phyloP scores from a whole-genome alignment of 768 basidiomycete species.

The Termitomyces sp. region DNA sequence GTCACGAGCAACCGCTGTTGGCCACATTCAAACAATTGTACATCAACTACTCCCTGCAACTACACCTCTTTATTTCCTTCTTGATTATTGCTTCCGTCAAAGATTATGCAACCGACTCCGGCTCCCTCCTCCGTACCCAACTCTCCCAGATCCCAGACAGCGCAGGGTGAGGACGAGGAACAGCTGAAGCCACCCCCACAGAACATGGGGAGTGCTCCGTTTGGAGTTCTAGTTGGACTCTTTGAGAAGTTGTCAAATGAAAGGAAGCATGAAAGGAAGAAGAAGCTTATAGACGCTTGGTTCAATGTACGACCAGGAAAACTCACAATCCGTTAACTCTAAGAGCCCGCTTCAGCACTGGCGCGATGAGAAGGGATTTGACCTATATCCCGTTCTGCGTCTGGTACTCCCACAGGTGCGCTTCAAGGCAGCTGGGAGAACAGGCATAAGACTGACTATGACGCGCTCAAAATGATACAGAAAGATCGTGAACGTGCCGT shows the following conservation, averaged over 20 bases:
- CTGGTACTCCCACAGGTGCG: slow-evolving; percentile 84
- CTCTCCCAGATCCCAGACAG: slow-evolving; percentile 28
- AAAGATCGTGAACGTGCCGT: slow-evolving; percentile 91
- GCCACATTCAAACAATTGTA: background rate
- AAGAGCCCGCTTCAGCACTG: slow-evolving; percentile 52
- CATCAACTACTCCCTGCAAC: background rate
- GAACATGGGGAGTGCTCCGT: slow-evolving; percentile 66
- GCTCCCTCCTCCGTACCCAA: slow-evolving; percentile 53
- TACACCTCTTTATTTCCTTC: background rate
- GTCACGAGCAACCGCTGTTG: slow-evolving; percentile 12
- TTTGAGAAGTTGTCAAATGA: slow-evolving; percentile 74
- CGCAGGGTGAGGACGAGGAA: slow-evolving; percentile 17
- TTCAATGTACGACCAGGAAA: slow-evolving; percentile 56
- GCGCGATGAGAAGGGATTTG: slow-evolving; percentile 79
- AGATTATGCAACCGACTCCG: slow-evolving; percentile 60
- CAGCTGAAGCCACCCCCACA: slow-evolving; percentile 44
- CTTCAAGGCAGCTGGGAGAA: background rate
- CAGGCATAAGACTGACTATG: background rate
- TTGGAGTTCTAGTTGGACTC: slow-evolving; percentile 59
- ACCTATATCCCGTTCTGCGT: slow-evolving; percentile 86
- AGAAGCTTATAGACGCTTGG: slow-evolving; percentile 68
- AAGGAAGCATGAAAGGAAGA: slow-evolving; percentile 67
- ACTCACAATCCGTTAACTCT: slow-evolving; percentile 5
- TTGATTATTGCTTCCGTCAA: background rate
- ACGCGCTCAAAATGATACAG: slow-evolving; percentile 32